Evolutionary conservation across 352 stramenopile species (phyloP).

Genomic region (Globisporangium perplexum): DNA sequence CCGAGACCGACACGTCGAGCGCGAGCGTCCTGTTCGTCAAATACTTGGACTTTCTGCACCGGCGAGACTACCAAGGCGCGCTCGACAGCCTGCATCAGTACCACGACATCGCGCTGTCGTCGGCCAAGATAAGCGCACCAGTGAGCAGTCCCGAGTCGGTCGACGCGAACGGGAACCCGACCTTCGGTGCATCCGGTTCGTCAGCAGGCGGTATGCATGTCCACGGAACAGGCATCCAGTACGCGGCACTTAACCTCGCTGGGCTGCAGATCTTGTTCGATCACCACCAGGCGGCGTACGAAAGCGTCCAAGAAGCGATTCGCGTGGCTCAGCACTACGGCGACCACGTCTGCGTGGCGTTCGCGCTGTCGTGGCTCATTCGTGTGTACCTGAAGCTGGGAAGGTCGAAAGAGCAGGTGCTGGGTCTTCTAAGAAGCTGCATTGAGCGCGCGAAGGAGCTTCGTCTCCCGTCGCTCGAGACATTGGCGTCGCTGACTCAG

Average conservation of each 20-base stretch:
- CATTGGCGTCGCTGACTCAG: conserved; percentile 37
- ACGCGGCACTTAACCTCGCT: conserved; percentile 87
- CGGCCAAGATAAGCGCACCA: conserved; percentile 6
- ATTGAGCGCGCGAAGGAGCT: conserved; percentile 61
- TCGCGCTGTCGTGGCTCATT: conserved; percentile 88
- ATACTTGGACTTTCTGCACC: conserved; percentile 81
- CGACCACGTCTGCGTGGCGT: conserved; percentile 90
- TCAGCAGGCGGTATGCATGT: conserved; percentile 30
- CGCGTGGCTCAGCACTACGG: conserved; percentile 90
- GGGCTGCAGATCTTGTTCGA: conserved; percentile 85
- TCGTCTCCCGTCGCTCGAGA: conserved; percentile 39
- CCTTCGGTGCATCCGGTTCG: conserved; percentile 3
- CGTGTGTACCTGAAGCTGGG: conserved; percentile 58
- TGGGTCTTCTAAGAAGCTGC: conserved; percentile 41
- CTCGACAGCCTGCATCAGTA: conserved; percentile 91
- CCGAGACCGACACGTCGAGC: conserved; percentile 17
- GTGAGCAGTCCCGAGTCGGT: neutral
- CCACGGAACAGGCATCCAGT: conserved; percentile 76
- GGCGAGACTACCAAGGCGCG: conserved; percentile 80
- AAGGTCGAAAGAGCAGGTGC: conserved; percentile 41
- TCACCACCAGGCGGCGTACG: conserved; percentile 60
- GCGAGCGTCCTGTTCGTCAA: conserved; percentile 74
- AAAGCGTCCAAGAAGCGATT: conserved; percentile 91
- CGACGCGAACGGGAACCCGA: neutral
- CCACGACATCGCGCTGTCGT: conserved; percentile 87